These are phyloP conservation scores for Porcisia deanei DNA, from an alignment of 208 protist species.

Conservation along the genomic window DNA sequence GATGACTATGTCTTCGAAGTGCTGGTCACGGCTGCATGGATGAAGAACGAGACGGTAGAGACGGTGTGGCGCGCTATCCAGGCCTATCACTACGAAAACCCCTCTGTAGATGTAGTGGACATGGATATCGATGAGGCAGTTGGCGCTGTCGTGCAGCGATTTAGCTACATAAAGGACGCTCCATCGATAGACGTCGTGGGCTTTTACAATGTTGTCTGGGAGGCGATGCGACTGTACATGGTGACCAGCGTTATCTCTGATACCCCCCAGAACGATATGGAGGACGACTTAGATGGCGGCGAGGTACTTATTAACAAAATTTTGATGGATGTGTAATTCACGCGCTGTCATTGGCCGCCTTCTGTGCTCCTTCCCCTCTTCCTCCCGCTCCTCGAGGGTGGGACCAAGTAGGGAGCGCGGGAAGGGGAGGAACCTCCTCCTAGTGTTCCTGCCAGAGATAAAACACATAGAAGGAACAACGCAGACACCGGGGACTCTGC, in stretches of 20 bases:
- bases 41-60: conserved; percentile 23
- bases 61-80: conserved; percentile 19
- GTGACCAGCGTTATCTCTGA: conserved; percentile 1
- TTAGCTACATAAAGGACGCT: conserved; percentile 24
- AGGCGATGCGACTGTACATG: conserved; percentile 18
- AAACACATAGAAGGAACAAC: no score
- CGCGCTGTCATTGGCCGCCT: neutral
- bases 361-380: neutral
- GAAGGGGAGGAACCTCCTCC: no score
- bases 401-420: no score
- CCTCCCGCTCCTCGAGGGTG: neutral
- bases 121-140: conserved; percentile 18
- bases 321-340: neutral
- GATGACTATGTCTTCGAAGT: conserved; percentile 22
- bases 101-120: conserved; percentile 5
- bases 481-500: no score
- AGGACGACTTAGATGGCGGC: conserved; percentile 5
- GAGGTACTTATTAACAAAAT: conserved; percentile 3
- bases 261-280: conserved; percentile 5
- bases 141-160: conserved; percentile 21
- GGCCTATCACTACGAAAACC: conserved; percentile 18
- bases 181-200: conserved; percentile 15
- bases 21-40: conserved; percentile 8
- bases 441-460: no score
- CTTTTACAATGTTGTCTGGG: conserved; percentile 18